Evolutionary conservation across 2,329 filamentous ascomycete genomes (phyloP).

Genomic region (Aspergillus transmontanensis): DNA sequence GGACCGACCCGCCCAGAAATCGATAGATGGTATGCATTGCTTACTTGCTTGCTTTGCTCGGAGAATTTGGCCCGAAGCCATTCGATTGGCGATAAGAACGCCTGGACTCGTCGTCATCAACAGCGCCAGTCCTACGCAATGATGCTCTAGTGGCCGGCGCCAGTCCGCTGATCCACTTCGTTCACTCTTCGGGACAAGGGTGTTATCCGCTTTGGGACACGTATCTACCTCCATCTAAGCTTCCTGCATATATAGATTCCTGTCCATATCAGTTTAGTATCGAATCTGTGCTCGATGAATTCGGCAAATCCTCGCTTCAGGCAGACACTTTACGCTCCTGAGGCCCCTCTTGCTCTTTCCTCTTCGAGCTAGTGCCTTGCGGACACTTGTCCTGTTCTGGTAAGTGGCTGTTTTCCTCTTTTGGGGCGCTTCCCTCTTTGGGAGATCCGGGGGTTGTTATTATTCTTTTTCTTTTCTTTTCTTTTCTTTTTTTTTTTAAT

Average conservation of each 20-base stretch:
- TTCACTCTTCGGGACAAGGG: background rate
- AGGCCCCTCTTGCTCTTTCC: constrained; percentile 19
- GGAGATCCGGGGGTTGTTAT: constrained; percentile 12
- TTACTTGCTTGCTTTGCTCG: constrained; percentile 1
- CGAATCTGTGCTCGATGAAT: background rate
- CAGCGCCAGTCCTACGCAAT: constrained; percentile 12
- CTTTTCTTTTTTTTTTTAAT: background rate
- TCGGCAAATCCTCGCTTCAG: constrained; percentile 4
- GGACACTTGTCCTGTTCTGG: constrained; percentile 25
- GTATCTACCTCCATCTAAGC: background rate
- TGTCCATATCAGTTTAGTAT: constrained; percentile 1
- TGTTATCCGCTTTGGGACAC: constrained; percentile 2
- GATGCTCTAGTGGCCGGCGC: constrained; percentile 4
- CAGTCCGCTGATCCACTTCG: constrained; percentile 2
- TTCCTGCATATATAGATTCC: background rate
- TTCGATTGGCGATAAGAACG: background rate
- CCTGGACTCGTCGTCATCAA: constrained; percentile 13
- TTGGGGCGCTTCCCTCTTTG: constrained; percentile 31
- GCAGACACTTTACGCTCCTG: constrained; percentile 11
- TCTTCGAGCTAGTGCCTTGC: constrained; percentile 22
- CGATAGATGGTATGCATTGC: constrained; percentile 3
- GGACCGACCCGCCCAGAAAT: constrained; percentile 3
- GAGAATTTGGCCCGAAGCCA: background rate
- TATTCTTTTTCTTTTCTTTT: constrained; percentile 19
- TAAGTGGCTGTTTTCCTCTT: constrained; percentile 24